Evolutionary conservation across 2,329 filamentous ascomycete genomes (phyloP), one percentile per base, ranked within the genome.

Genomic region (Stagonosporopsis cucurbitacearum): DNA sequence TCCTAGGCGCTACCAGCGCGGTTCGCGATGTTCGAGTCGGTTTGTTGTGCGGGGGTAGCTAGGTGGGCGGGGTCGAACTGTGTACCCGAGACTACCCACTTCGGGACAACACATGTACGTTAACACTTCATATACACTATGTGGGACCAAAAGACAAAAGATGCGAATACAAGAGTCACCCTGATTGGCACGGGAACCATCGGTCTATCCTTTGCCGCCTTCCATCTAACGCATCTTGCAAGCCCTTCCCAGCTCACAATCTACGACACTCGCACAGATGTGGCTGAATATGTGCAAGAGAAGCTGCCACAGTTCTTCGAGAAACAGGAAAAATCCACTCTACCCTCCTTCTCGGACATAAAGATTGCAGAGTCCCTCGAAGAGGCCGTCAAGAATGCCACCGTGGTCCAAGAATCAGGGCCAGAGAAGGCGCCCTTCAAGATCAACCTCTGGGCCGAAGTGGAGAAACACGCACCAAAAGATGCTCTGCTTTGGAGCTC

Each of bases 401-500:
- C 78, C 37, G 82, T 86, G 45, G 73, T 87, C 37, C 84, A 87
- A 69, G 85, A 87, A 71, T 83, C 85, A 70, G 83, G 82, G 0
- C 84, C 84, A 0, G 84, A 87, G 63, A 79, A 80, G 45, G 60
- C 78, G 0, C 52, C 72, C 0, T 83, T 85, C 68, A 87, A 87
- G 59, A 73, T 75, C 33, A 64, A 64, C 0, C 72, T 84, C 20
- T 86, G 84, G 84, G 68, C 75, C 0, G 65, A 81, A 22, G 77
- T 87, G 6, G 79, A 84, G 54, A 58, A 71, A 1, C 62, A 80
- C 30, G 81, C 82, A 0, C 74, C 75, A 0, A 54, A 65, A 4
- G 59, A 73, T 8, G 78, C 82, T 0, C 75, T 85, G 17, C 72
- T 87, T 45, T 87, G 84, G 84, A 83, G 80, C 33, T 82, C 79